phyloP scores from a whole-genome alignment of 225 moss, liverwort and hornwort genomes.

The Straminergon stramineum region DNA sequence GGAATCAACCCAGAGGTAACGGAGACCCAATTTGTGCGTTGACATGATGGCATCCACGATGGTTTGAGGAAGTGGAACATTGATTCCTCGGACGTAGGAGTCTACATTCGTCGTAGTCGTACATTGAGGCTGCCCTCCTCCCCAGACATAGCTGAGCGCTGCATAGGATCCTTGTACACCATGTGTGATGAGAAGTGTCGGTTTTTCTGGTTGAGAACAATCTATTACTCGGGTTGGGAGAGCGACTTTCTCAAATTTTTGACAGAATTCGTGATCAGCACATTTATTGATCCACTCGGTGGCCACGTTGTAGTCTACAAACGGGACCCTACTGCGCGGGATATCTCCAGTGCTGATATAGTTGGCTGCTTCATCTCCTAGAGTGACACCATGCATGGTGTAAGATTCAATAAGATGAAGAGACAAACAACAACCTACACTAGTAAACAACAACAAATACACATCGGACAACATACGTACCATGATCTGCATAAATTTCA shows the following conservation, averaged over 20 bases:
- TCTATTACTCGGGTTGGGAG: background rate
- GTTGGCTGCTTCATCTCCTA: background rate
- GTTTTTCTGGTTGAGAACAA: background rate
- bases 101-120: background rate
- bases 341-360: background rate
- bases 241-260: background rate
- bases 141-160: background rate
- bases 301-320: background rate
- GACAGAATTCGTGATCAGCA: background rate
- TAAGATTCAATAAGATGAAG: background rate
- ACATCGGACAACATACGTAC: background rate
- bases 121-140: background rate
- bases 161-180: background rate
- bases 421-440: background rate
- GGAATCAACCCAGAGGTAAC: background rate
- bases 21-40: background rate
- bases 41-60: background rate
- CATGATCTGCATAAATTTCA: background rate
- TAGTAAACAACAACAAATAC: background rate
- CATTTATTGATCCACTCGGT: background rate
- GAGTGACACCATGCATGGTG: background rate
- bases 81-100: background rate
- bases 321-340: background rate
- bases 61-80: background rate
- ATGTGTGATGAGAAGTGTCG: background rate